Conservation (phyloP, 202 grass and related monocot genomes). For the Carex arenaria region DNA sequence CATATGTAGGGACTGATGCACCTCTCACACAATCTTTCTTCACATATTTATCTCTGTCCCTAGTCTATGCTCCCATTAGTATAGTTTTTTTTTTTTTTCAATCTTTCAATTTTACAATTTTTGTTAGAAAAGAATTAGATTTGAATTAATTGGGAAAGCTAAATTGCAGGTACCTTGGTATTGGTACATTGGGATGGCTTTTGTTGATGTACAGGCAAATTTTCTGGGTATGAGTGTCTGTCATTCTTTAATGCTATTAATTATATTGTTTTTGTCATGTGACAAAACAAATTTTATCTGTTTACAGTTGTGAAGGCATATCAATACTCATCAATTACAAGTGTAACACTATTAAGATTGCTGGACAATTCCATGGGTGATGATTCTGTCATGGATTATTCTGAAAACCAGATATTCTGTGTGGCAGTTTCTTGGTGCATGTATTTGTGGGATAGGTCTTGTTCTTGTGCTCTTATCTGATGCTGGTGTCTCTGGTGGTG, state of each 20-base stretch:
- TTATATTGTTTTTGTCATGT: background rate
- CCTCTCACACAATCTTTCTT: slow-evolving; percentile 85
- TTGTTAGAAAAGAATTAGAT: background rate
- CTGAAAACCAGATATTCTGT: slow-evolving; percentile 64
- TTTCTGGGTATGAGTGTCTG: slow-evolving; percentile 52
- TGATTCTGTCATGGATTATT: slow-evolving; percentile 69
- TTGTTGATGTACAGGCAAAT: slow-evolving; percentile 75
- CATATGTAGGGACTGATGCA: slow-evolving; percentile 51
- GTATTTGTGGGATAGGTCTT: slow-evolving; percentile 65
- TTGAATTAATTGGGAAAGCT: background rate
- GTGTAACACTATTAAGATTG: slow-evolving; percentile 72
- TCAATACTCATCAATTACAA: slow-evolving; percentile 87
- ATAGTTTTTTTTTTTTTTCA: too few species aligned
- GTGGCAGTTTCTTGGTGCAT: slow-evolving; percentile 55
- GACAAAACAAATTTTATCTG: background rate
- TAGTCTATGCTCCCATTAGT: slow-evolving; percentile 59
- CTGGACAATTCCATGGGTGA: slow-evolving; percentile 87
- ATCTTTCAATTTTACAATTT: background rate
- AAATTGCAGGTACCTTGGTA: slow-evolving; percentile 80
- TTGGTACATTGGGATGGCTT: slow-evolving; percentile 64
- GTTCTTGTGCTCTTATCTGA: slow-evolving; percentile 77
- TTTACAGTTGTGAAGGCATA: slow-evolving; percentile 73
- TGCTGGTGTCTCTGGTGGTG: slow-evolving; percentile 17
- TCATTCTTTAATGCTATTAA: background rate
- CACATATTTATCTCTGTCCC: slow-evolving; percentile 51